phyloP scores from a whole-genome alignment of 1,284 basidiomycete genomes.

The Austroboletus novae-zelandiae region DNA sequence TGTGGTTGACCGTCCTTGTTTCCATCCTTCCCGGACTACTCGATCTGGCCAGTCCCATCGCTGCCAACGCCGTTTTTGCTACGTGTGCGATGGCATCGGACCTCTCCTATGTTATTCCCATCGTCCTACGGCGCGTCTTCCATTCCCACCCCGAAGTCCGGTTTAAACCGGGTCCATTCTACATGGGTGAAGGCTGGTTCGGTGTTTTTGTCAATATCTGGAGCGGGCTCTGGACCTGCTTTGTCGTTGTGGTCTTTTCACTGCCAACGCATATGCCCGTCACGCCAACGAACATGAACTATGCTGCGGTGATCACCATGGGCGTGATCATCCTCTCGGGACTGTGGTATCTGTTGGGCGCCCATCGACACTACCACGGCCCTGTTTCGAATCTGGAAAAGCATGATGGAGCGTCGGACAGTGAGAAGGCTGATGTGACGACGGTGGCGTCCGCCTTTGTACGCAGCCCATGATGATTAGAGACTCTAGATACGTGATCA shows the following conservation, averaged over 20 bases:
- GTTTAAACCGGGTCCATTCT: slow-evolving; percentile 89
- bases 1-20: slow-evolving; percentile 75
- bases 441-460: no score
- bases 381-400: slow-evolving; percentile 19
- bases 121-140: slow-evolving; percentile 69
- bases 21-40: slow-evolving; percentile 73
- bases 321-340: slow-evolving; percentile 28
- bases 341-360: slow-evolving; percentile 24
- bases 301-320: slow-evolving; percentile 48
- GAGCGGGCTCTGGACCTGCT: slow-evolving; percentile 70
- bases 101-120: slow-evolving; percentile 73
- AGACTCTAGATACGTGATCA: no score
- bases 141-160: slow-evolving; percentile 79
- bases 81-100: slow-evolving; percentile 74
- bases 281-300: slow-evolving; percentile 74
- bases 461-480: no score
- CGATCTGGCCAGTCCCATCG: slow-evolving; percentile 74
- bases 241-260: slow-evolving; percentile 70
- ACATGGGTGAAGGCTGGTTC: slow-evolving; percentile 72
- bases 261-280: slow-evolving; percentile 73
- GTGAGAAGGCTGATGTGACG: no score
- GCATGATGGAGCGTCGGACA: no score
- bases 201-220: slow-evolving; percentile 64
- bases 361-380: slow-evolving; percentile 31
- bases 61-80: slow-evolving; percentile 83